Conservation (phyloP, 352 stramenopile species). For the Pythium sukuiense region DNA sequence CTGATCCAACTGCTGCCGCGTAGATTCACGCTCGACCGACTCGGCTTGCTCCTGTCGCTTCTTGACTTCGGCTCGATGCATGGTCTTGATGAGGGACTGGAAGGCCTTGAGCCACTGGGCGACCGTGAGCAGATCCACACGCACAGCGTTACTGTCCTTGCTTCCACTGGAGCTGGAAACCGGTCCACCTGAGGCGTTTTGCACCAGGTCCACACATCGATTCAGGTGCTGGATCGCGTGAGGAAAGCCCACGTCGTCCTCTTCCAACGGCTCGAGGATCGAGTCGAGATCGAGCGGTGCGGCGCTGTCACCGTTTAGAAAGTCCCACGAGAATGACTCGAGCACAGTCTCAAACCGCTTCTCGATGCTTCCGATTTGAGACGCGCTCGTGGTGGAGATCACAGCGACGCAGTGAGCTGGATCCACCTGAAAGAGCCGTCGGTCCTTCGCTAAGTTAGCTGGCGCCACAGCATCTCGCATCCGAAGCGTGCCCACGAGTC, state of each 20-base stretch:
- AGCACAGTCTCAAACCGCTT: slow-evolving; percentile 44
- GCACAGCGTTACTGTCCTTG: slow-evolving; percentile 38
- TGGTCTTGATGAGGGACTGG: slow-evolving; percentile 52
- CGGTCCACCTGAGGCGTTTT: slow-evolving; percentile 29
- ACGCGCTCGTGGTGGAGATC: slow-evolving; percentile 39
- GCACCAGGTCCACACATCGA: slow-evolving; percentile 60
- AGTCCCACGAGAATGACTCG: slow-evolving; percentile 39
- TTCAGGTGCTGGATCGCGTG: slow-evolving; percentile 57
- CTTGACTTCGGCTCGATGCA: slow-evolving; percentile 56
- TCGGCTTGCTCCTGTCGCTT: slow-evolving; percentile 31
- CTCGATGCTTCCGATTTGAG: slow-evolving; percentile 33
- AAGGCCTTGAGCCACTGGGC: slow-evolving; percentile 69
- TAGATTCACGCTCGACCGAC: slow-evolving; percentile 10
- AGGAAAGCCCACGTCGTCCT: slow-evolving; percentile 60
- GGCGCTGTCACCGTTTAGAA: slow-evolving; percentile 23
- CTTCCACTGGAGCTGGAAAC: neutral
- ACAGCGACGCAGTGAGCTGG: slow-evolving; percentile 69
- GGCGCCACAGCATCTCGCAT: slow-evolving; percentile 55
- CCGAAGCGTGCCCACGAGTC: slow-evolving; percentile 49
- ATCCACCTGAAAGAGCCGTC: slow-evolving; percentile 65
- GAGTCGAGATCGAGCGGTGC: slow-evolving; percentile 29
- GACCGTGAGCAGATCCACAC: slow-evolving; percentile 54
- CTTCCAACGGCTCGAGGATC: slow-evolving; percentile 45
- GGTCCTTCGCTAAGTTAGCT: slow-evolving; percentile 63
- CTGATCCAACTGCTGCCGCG: slow-evolving; percentile 14